Base-by-base conservation (phyloP, 805 yeast genomes). In the Monosporozyma yasuniensis region DNA sequence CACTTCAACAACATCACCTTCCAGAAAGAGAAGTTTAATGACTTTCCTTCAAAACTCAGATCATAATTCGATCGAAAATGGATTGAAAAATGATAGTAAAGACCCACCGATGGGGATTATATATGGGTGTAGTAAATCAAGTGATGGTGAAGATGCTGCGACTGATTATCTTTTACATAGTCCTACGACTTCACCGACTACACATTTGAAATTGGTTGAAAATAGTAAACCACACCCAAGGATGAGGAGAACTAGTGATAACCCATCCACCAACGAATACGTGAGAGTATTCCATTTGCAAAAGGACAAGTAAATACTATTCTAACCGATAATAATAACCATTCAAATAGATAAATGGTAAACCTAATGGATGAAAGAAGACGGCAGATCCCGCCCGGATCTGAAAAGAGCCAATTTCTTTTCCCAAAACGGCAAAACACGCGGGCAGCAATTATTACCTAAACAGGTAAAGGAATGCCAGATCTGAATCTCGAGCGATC, bases 181-280 rank as follows among this genome's bases (percentile, higher is more conserved):
- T 14, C 22, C 14, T 11, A 18, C 39, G 10, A 18, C 39, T 35
- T 35, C 39, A 6, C 39, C 39, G n/a, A n/a, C n/a, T 14, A 21
- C 25, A 2, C 32, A 47, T 11, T 46, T 56, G 32, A 52, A 52
- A 43, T 50, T 60, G 19, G 66, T 62, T 3, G 67, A 63, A 45
- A 58, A 56, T 46, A 58, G 55, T 44, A 61, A 59, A 47, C 62
- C 63, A n/a, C 66, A 63, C 50, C 65, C 67, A 32, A 56, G 67
- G 47, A 57, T 59, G 64, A 58, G 62, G 43, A 50, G 66, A 30
- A 59, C 52, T 11, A 56, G 65, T 38, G 64, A 62, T 39, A 58
- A 61, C 46, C 64, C 65, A 9, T 52, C 60, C 27, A 57, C 58
- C 35, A 61, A 58, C 47, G 63, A 61, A 41, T 59, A 56, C 47